Evolutionary conservation across 2,329 filamentous ascomycete genomes (phyloP), one percentile per base, ranked within the genome.

Genomic region (Pseudocercospora pini-densiflorae): DNA sequence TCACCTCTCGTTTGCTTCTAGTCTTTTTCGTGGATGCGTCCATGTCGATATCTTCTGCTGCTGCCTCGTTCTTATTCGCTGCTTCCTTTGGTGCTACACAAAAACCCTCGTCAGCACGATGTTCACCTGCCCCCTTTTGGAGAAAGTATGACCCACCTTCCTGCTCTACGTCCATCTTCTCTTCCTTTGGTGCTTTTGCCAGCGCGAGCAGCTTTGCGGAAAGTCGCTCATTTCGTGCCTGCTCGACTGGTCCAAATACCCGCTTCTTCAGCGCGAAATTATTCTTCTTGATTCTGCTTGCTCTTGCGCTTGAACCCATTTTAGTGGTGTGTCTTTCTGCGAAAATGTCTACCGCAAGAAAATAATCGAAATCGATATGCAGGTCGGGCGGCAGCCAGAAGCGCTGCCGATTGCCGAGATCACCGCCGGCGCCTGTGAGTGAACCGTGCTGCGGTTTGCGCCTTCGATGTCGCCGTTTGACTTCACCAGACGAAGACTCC

Each of bases 261-360:
- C 88, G 89, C 71, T 87, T 84, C 79, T 94, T 94, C 71, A 97
- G 86, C 74, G 88, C 90, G 73, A 87, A 86, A 82, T 93, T 93
- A 84, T 97, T 97, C 75, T 86, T 85, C 84, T 97, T 97, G 75
- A 85, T 88, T 71, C 87, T 84, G 78, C 90, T 96, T 71, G 94
- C 88, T 78, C 94, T 87, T 68, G 91, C 84, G 77, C 92, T 91
- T 79, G 97, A 97, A 24, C 94, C 94, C 94, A 97, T 98, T 73
- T 63, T 86, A 21, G n/a, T 6, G 64, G 45, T 61, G 68, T 63
- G 69, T 63, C 45, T 9, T 51, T 33, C 21, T 31, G 27, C 53
- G n/a, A 19, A 36, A 33, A 16, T 57, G 16, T 27, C 19, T 16
- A 16, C 14, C 12, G 31, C 9, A 59, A 53, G 59, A 63, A 55